Evolutionary conservation across 1,139 yeast species (phyloP), one percentile per base, ranked within the genome.

Genomic region (Hyphopichia wangnamkhiaoensis): DNA sequence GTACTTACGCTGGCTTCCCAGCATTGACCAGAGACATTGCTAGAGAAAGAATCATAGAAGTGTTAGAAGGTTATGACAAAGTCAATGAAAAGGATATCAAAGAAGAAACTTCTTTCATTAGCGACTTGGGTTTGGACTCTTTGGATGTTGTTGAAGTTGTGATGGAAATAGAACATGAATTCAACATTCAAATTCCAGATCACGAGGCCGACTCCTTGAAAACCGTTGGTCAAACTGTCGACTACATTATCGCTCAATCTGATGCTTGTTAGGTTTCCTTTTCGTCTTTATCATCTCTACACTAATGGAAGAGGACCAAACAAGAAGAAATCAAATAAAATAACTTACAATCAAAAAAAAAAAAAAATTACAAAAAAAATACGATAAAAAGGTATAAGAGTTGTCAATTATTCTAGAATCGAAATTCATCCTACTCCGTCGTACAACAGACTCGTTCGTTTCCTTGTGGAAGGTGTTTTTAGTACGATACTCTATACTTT

Each of bases 141-240:
- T 78, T 89, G 58, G 96, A 89, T 57, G 84, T 86, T 27, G 96
- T 87, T 34, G 96, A 89, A 62, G 91, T 88, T 31, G 79, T 89
- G 31, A 88, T 89, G 89, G 95, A 88, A 54, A 79, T 89, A 46
- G 96, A 89, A 66, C 84, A 81, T 52, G 95, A 88, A 57, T 82
- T 82, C 62, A 79, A 82, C 52, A 77, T 79, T 56, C 86, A 82
- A 59, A 87, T 89, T 60, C 94, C 95, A 35, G 96, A 89, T 63
- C 79, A 82, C 51, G 91, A 86, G 61, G 93, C 95, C 33, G 95
- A 88, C 59, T 76, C 78, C 49, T 80, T 89, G 61, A 85, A 82
- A 69, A 84, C 94, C 21, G 88, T 89, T 47, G 84, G 86, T 37
- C 91, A 88, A 61, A 88, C 95, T 33, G 75, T 87, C 49, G 88